Conservation (phyloP, 768 basidiomycete species). For the Amanita phalloides region DNA sequence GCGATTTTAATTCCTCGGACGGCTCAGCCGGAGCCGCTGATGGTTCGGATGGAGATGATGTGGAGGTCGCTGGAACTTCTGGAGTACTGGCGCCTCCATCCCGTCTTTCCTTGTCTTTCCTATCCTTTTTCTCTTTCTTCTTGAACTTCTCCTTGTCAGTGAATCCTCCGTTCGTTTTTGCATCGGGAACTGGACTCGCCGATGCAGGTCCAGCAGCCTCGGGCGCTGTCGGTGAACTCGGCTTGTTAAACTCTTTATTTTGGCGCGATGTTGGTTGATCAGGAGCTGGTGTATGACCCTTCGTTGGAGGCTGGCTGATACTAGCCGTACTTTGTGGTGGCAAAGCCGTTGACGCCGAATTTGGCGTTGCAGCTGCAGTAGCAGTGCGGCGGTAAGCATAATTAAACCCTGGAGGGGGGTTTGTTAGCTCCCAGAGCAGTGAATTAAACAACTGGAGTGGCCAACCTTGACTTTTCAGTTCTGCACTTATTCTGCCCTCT, state of each 20-base stretch:
- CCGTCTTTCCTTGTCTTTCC: slow-evolving; percentile 49
- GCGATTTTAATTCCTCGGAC: slow-evolving; percentile 38
- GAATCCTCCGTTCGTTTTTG: slow-evolving; percentile 9
- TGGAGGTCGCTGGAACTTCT: slow-evolving; percentile 17
- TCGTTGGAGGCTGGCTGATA: slow-evolving; percentile 25
- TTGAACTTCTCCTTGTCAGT: slow-evolving; percentile 46
- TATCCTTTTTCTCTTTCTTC: slow-evolving; percentile 49
- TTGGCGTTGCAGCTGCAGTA: slow-evolving; percentile 48
- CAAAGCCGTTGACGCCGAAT: slow-evolving; percentile 41
- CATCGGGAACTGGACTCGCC: background rate
- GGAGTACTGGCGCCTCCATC: slow-evolving; percentile 21
- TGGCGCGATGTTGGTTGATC: slow-evolving; percentile 21
- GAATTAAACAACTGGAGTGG: slow-evolving; percentile 10
- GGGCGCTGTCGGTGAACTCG: slow-evolving; percentile 26
- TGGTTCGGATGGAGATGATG: slow-evolving; percentile 19
- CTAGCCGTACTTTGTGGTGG: slow-evolving; percentile 24
- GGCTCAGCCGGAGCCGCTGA: slow-evolving; percentile 16
- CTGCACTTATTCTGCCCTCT: slow-evolving; percentile 86
- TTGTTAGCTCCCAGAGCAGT: background rate
- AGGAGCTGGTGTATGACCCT: slow-evolving; percentile 24
- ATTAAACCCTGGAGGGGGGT: slow-evolving; percentile 65
- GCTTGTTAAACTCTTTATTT: slow-evolving; percentile 21
- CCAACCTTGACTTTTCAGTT: slow-evolving; percentile 84
- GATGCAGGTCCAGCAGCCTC: slow-evolving; percentile 15
- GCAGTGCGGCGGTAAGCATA: slow-evolving; percentile 84